Evolutionary conservation across 2,329 filamentous ascomycete species (phyloP), one percentile per base, ranked within the genome.

Genomic region (Colletotrichum nymphaeae): DNA sequence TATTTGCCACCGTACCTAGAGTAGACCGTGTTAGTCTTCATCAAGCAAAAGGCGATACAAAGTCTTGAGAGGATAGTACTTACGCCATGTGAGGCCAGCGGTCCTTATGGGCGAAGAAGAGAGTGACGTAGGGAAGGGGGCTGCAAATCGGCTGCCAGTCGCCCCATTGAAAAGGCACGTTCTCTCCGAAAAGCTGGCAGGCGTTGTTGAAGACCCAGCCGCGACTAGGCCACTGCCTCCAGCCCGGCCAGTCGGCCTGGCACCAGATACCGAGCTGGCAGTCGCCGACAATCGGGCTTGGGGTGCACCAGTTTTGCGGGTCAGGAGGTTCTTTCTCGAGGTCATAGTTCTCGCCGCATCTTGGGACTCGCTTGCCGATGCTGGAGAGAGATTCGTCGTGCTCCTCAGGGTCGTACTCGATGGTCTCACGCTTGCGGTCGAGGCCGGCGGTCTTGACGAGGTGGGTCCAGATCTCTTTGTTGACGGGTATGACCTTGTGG

Each of bases 241-340:
- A 55, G 46, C 64, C 53, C 19, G 55, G 52, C n/a, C 14, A 53
- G 22, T 42, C 37, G 37, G 58, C 58, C 52, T 68, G 58, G 55
- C 70, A 70, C 70, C 70, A 73, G 42, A 53, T 28, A 67, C 62
- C 70, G n/a, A 73, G 69, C 35, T 46, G 64, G 35, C 70, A 73
- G 53, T 70, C 57, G 32, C 56, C 63, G 11, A 42, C 4, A 24
- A 56, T 22, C 19, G 53, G 55, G 32, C 52, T 65, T 16, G 66
- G 70, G 19, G 70, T 73, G 24, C 69, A 72, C 65, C 69, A 72
- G 58, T 69, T 65, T 16, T 65, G 68, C 16, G 65, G 69, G 11
- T 69, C 58, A 14, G 69, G 69, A 5, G 64, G 65, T 12, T 64
- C 28, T 5, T 42, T 19, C 37, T 69, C 65, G 5, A 62, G 58